phyloP scores from a whole-genome alignment of 495 filamentous ascomycete species.

The Aspergillus indologenus region DNA sequence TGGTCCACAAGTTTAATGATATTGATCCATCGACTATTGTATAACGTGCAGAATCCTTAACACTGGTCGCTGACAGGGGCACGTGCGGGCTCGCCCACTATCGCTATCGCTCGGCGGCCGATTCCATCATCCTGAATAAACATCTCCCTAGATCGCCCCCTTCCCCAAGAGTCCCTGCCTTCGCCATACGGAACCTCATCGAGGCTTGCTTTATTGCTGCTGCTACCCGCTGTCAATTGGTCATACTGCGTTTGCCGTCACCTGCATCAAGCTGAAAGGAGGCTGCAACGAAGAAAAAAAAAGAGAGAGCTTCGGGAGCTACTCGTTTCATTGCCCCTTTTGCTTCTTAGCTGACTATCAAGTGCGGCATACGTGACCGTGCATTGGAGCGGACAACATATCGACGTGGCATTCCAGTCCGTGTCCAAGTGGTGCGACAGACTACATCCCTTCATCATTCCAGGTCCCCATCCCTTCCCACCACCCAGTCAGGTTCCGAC shows the following conservation, averaged over 20 bases:
- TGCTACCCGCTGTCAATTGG: not conserved
- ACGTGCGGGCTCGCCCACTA: slow-evolving; percentile 15
- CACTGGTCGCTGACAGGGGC: slow-evolving; percentile 8
- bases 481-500: slow-evolving; percentile 18
- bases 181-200: not conserved
- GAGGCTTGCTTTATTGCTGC: not conserved
- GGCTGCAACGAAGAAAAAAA: not conserved
- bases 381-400: slow-evolving; percentile 26
- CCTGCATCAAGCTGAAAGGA: slow-evolving; percentile 3
- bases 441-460: slow-evolving; percentile 21
- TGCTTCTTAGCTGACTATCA: slow-evolving; percentile 13
- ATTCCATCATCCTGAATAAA: slow-evolving; percentile 16
- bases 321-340: slow-evolving; percentile 15
- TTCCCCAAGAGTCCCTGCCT: not conserved
- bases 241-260: no score
- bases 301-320: slow-evolving; percentile 11
- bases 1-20: not conserved
- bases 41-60: slow-evolving; percentile 8
- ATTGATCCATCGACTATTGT: not conserved
- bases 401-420: slow-evolving; percentile 39
- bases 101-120: slow-evolving; percentile 18
- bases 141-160: slow-evolving; percentile 4
- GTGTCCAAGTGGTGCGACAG: slow-evolving; percentile 25
- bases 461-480: slow-evolving; percentile 14
- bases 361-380: slow-evolving; percentile 17